Conservation (phyloP, 179 eudicot species). For the Vitellaria paradoxa region DNA sequence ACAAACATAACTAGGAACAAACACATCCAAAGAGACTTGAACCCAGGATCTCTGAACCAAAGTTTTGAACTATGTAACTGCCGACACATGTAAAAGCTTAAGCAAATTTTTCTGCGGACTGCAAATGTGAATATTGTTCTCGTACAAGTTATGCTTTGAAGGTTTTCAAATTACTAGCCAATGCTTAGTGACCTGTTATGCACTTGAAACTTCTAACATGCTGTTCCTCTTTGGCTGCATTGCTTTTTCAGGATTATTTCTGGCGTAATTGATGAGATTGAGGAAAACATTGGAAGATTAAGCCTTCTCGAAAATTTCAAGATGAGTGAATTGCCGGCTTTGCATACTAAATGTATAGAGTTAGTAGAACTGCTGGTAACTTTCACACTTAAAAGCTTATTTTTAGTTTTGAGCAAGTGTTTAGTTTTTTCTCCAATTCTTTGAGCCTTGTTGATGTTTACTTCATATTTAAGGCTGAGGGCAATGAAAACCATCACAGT, state of each 20-base stretch:
- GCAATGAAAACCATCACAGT: slow-evolving; percentile 48
- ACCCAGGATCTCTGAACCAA: background rate
- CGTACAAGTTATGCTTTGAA: background rate
- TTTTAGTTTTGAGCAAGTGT: slow-evolving; percentile 10
- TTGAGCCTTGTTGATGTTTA: slow-evolving; percentile 7
- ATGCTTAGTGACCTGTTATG: background rate
- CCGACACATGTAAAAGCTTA: background rate
- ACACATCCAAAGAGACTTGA: background rate
- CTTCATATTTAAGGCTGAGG: slow-evolving; percentile 49
- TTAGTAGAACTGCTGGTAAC: slow-evolving; percentile 79
- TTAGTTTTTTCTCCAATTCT: slow-evolving; percentile 5
- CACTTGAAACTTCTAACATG: background rate
- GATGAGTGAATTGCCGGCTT: slow-evolving; percentile 66
- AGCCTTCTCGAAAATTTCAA: slow-evolving; percentile 63
- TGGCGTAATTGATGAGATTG: slow-evolving; percentile 69
- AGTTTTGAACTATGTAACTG: background rate
- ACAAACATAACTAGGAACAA: slow-evolving; percentile 1
- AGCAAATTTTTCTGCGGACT: background rate
- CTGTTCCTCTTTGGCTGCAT: background rate
- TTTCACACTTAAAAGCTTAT: slow-evolving; percentile 8
- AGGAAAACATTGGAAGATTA: slow-evolving; percentile 60
- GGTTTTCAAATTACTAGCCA: background rate
- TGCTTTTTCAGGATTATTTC: slow-evolving; percentile 53
- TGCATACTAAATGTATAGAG: slow-evolving; percentile 61
- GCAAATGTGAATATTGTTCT: background rate